Evolutionary conservation across 2,329 filamentous ascomycete species (phyloP).

Genomic region (Aspergillus intermedius): DNA sequence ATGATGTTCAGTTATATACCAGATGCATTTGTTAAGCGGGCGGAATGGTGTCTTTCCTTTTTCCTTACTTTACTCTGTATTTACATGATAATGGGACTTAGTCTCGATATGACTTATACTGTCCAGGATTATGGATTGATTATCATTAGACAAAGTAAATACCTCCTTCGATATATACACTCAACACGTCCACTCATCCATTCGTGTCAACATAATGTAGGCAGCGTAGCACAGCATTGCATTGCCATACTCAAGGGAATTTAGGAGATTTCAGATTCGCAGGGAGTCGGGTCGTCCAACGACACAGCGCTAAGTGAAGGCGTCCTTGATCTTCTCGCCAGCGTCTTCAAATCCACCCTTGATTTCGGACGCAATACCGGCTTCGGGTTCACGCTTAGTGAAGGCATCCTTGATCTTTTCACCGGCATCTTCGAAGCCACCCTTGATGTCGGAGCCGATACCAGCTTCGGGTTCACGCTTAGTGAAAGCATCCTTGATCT

Average conservation of each 20-base stretch:
- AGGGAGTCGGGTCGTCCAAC: neutral
- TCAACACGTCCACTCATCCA: no score
- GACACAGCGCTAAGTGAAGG: neutral
- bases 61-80: conserved; percentile 1
- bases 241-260: no score
- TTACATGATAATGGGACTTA: neutral
- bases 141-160: no score
- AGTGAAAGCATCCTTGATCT: neutral
- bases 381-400: neutral
- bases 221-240: no score
- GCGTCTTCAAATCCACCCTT: neutral
- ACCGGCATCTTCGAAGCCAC: neutral
- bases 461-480: neutral
- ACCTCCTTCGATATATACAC: no score
- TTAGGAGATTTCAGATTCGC: neutral
- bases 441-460: neutral
- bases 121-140: no score
- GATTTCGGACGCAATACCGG: neutral
- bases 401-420: neutral
- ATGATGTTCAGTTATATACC: conserved; percentile 12
- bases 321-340: neutral
- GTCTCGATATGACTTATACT: neutral
- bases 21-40: conserved; percentile 14
- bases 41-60: conserved; percentile 4
- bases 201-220: no score